These are phyloP conservation scores for Apiotrichum akiyoshidainum DNA, from an alignment of 1,284 basidiomycete genomes.

Conservation along the genomic window DNA sequence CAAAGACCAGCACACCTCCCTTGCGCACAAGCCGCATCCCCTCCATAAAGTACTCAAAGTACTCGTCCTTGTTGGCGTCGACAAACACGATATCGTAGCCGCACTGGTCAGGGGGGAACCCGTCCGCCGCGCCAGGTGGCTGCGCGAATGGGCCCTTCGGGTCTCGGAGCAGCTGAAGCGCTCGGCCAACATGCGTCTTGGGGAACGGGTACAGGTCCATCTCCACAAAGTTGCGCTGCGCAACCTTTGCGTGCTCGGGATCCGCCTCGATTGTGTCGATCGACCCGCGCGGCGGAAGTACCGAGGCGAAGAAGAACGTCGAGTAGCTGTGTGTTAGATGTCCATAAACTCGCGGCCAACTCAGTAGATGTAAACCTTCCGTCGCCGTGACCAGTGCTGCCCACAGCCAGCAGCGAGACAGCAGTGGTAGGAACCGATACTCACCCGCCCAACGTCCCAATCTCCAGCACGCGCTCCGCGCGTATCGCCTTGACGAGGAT, in stretches of 20 bases:
- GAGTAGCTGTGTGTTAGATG: slow-evolving; percentile 28
- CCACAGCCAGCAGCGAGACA: not conserved
- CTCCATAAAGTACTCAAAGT: slow-evolving; percentile 38
- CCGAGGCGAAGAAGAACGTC: slow-evolving; percentile 36
- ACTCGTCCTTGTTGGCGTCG: slow-evolving; percentile 43
- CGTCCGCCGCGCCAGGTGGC: slow-evolving; percentile 27
- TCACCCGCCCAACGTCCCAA: slow-evolving; percentile 45
- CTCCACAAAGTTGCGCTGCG: slow-evolving; percentile 39
- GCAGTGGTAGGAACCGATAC: slow-evolving; percentile 6
- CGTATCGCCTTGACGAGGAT: slow-evolving; percentile 32
- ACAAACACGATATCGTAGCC: slow-evolving; percentile 46
- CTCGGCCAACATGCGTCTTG: slow-evolving; percentile 36
- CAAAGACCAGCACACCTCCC: slow-evolving; percentile 40
- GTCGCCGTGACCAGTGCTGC: not conserved
- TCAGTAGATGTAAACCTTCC: no score
- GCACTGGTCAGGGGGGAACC: slow-evolving; percentile 15
- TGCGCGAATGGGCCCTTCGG: slow-evolving; percentile 21
- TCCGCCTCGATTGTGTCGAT: slow-evolving; percentile 44
- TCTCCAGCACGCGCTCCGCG: slow-evolving; percentile 40
- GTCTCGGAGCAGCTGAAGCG: slow-evolving; percentile 31
- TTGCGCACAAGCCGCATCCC: slow-evolving; percentile 32
- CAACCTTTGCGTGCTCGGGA: slow-evolving; percentile 33
- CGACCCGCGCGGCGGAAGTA: slow-evolving; percentile 36
- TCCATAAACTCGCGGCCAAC: not conserved
- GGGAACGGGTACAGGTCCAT: slow-evolving; percentile 44